Base-by-base conservation (phyloP, 108 stramenopile species). In the Skeletonema costatum region DNA sequence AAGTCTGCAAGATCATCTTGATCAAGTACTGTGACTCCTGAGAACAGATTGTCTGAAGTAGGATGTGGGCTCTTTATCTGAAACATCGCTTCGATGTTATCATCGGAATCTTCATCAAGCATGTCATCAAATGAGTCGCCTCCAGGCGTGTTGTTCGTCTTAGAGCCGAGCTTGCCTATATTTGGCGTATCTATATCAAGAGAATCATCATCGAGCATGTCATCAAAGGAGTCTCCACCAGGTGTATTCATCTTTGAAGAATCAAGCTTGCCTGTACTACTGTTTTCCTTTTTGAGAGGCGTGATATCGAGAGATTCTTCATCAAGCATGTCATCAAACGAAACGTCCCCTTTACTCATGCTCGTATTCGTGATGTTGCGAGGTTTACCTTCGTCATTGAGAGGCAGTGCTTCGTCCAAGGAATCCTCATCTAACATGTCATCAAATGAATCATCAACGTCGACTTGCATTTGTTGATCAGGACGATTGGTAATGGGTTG, bases 111-210 rank as follows among this genome's bases (percentile, higher is more conserved):
- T n/a, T 46, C 59, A 44, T 58, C 69, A 59, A 70, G 58, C 21
- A 58, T 51, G 58, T 70, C 67, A 51, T 68, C 69, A 58, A 70
- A 70, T 5, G 69, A 70, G 6, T 70, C 56, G 12, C 69, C 69
- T 39, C 35, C 38, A 19, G 53, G 56, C 3, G 69, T 46, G 44
- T 4, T n/a, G 44, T 4, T n/a, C 16, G 35, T 19, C 50, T 59
- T 56, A 2, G 4, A 4, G n/a, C 19, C 8, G 42, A 31, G 1
- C 3, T 29, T 32, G 53, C 53, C 5, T 35, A 9, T 4, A 44
- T 42, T 35, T 16, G 32, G 19, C 11, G 14, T 67, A 14, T 5
- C 19, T 44, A 44, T 31, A 25, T 17, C 25, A 9, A 67, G 31
- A 21, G 46, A 44, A 31, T 67, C 12, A 4, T 67, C 66, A 44